Base-by-base conservation (phyloP, 768 basidiomycete genomes). In the Xerocomellus amylosporus region DNA sequence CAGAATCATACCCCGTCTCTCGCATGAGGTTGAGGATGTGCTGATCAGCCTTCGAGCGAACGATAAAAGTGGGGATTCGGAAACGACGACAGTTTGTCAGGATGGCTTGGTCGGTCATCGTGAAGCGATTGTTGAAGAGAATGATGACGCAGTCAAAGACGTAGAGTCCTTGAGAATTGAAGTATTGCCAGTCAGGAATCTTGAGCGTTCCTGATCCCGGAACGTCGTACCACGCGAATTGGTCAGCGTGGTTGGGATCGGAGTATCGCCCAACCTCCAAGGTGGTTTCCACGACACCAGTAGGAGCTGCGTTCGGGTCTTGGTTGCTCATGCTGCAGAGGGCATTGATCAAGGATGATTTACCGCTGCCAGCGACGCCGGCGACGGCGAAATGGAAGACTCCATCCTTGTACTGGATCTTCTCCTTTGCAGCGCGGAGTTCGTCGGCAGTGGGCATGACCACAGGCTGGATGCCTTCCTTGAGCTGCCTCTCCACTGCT, bases 141-240 rank as follows among this genome's bases (percentile, higher is more conserved):
- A 75, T 62, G 48, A 75, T 51, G 56, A 75, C 57, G 24, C 64
- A 67, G 43, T 75, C 72, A 50, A 75, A 74, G 51, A 72, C 61
- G 46, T 65, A 75, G 31, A 75, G 64, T 12, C 73, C 73, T 43
- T 74, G 70, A 12, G 68, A 63, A 33, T 73, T 73, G 55, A 75
- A 74, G 54, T 75, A 75, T 36, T 72, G 65, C 71, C 71, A 74
- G 48, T 71, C 71, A 19, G 70, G 65, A 44, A 73, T 58, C 37
- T 59, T 64, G n/a, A 69, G 51, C 2, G 74, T 75, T 8, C 70
- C 72, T 9, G 73, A 73, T 15, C 74, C 74, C 0, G 73, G 74
- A 26, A 75, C 53, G 36, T 75, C 73, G 46, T 71, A 75, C 74
- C 74, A 75, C 19, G 65, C 63, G 40, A 69, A 62, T 19, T 59